Evolutionary conservation across 148 eudicot species (phyloP).

Genomic region (Persicaria tinctoria): DNA sequence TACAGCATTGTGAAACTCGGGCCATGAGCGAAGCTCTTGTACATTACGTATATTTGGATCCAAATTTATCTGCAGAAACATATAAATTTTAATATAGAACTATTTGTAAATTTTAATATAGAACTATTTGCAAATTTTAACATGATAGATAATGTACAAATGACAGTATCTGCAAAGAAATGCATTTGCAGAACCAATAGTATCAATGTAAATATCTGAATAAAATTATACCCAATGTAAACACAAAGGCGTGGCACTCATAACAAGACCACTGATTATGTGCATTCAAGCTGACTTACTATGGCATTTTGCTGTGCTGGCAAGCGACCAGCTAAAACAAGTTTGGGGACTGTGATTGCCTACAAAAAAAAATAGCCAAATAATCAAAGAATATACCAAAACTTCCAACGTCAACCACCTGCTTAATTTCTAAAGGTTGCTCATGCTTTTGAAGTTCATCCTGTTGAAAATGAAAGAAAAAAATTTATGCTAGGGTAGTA

Average conservation of each 20-base stretch:
- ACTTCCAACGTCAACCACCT: neutral
- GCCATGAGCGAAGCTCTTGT: constrained; percentile 91
- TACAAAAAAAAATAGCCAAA: constrained; percentile 24
- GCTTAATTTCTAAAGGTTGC: neutral
- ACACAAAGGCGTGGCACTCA: neutral
- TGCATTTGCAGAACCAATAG: neutral
- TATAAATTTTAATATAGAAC: neutral
- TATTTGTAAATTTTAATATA: neutral
- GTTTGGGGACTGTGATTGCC: constrained; percentile 92
- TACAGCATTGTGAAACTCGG: constrained; percentile 99
- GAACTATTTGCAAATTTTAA: neutral
- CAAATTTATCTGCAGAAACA: constrained; percentile 64
- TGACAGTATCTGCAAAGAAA: neutral
- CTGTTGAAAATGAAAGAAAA: neutral
- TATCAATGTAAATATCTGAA: no score
- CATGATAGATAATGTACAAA: no score
- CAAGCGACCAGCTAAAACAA: constrained; percentile 90
- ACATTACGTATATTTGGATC: constrained; percentile 79
- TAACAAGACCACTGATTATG: neutral
- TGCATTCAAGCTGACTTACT: constrained; percentile 35
- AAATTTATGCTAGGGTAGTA: neutral
- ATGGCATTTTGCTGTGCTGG: constrained; percentile 97
- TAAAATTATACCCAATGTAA: neutral
- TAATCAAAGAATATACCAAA: neutral
- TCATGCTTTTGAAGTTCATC: neutral